These are phyloP conservation scores for Candida incommunis DNA, from an alignment of 805 yeast genomes.

Conservation along the genomic window DNA sequence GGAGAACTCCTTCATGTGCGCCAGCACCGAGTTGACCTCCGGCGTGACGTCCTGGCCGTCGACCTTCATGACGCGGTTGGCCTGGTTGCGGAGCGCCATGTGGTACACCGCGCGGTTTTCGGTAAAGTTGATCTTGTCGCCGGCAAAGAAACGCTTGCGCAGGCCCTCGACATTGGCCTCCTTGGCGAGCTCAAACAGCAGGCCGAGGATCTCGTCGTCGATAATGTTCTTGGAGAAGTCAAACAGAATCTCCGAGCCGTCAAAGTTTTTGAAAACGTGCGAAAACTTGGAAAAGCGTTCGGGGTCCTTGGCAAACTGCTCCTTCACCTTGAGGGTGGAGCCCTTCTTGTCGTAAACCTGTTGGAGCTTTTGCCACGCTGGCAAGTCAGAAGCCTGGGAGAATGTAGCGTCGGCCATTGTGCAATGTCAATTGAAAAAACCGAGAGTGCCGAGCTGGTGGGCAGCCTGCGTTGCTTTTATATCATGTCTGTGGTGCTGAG, in stretches of 20 bases:
- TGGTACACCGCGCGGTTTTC: slow-evolving; percentile 92
- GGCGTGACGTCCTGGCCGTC: slow-evolving; percentile 84
- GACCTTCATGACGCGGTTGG: slow-evolving; percentile 69
- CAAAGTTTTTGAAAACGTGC: slow-evolving; percentile 67
- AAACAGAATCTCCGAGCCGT: slow-evolving; percentile 77
- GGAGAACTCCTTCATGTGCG: slow-evolving; percentile 94
- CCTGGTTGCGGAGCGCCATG: slow-evolving; percentile 89
- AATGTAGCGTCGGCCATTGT: slow-evolving; percentile 30
- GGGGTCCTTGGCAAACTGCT: slow-evolving; percentile 63
- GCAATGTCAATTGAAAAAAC: no score
- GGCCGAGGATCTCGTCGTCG: slow-evolving; percentile 62
- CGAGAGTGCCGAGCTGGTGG: no score
- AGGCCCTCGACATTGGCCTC: slow-evolving; percentile 79
- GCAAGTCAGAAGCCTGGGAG: slow-evolving; percentile 53
- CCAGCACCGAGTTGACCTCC: slow-evolving; percentile 81
- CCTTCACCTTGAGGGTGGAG: slow-evolving; percentile 54
- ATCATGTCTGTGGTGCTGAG: no score
- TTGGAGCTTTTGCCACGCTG: slow-evolving; percentile 77
- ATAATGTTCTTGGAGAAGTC: slow-evolving; percentile 93
- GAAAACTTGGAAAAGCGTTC: slow-evolving; percentile 54
- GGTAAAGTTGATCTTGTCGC: slow-evolving; percentile 88
- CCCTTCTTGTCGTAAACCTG: slow-evolving; percentile 55
- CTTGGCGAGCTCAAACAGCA: slow-evolving; percentile 66
- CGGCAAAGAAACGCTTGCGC: slow-evolving; percentile 84
- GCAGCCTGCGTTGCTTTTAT: no score